Evolutionary conservation across 768 basidiomycete species (phyloP), one percentile per base, ranked within the genome.

Genomic region (Gelatoporia subvermispora): DNA sequence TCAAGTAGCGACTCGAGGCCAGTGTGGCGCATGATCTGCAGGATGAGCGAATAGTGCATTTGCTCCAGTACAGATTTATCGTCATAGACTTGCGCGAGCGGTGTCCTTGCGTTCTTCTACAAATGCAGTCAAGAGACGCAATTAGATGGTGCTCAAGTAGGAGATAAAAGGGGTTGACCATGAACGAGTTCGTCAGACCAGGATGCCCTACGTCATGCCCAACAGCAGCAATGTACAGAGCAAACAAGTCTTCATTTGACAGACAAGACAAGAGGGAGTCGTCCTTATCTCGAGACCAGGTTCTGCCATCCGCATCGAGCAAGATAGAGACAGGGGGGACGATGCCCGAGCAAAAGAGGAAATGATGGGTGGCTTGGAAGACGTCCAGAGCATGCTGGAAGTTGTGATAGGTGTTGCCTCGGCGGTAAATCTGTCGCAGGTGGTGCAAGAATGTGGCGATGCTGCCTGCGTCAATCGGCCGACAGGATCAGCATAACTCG

Each of bases 191-290:
- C 21, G 85, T 88, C 49, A 98, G 79, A 0, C 96, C 96, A 0
- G 96, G 96, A 68, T 99, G 96, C 0, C 92, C 95, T 16, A 92
- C 93, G 65, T 99, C 96, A 62, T 99, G 96, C 0, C 96, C 96
- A 58, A 99, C 92, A 36, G 94, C 94, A 1, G 91, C 93, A 47
- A 99, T 73, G 58, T 86, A 87, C 13, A 97, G 67, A 1, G 88
- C 79, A 58, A 98, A 86, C 13, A 97, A 68, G 60, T 97, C 94
- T 46, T 79, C 74, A 18, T 81, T 79, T 1, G 68, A 72, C 13
- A 88, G 71, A 44, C 68, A 70, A 9, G 57, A 49, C 5, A 64
- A 43, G 4, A 60, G 53, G 18, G 50, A 42, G 36, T 40, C 22
- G 11, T 59, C 68, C 48, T 71, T 71, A 36, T 73, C 71, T 41